These are phyloP conservation scores for Tricholoma bakamatsutake DNA, from an alignment of 768 basidiomycete species.

Conservation along the genomic window DNA sequence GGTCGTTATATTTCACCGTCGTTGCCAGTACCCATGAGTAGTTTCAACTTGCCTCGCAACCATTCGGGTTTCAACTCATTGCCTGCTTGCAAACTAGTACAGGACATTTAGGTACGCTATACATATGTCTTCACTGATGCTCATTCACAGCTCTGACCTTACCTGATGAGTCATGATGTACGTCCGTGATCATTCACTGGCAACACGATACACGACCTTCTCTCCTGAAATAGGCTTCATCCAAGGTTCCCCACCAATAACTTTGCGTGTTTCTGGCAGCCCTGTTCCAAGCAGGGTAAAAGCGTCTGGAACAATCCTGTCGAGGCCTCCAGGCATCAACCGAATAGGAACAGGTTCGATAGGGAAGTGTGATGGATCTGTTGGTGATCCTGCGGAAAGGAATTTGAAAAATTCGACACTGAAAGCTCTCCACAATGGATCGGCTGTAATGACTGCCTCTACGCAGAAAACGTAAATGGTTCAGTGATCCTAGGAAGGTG, in stretches of 20 bases:
- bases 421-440: slow-evolving; percentile 20
- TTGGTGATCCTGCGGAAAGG: slow-evolving; percentile 17
- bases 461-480: background rate
- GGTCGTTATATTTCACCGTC: no score
- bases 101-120: no score
- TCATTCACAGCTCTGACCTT: no score
- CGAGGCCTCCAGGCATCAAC: slow-evolving; percentile 27
- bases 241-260: background rate
- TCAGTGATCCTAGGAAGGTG: background rate
- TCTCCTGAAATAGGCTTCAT: background rate
- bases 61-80: no score
- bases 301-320: slow-evolving; percentile 20
- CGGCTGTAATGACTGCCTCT: slow-evolving; percentile 21
- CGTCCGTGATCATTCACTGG: background rate
- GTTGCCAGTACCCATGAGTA: no score
- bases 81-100: background rate
- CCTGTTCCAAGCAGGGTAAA: slow-evolving; percentile 26
- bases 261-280: slow-evolving; percentile 8
- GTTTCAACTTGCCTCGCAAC: no score
- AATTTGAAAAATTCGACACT: slow-evolving; percentile 27
- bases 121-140: no score
- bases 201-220: background rate
- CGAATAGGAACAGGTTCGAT: slow-evolving; percentile 23
- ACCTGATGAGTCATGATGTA: no score
- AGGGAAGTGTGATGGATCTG: slow-evolving; percentile 16